Evolutionary conservation across 305 asterid species (phyloP).

Genomic region (Fraxinus velutina): DNA sequence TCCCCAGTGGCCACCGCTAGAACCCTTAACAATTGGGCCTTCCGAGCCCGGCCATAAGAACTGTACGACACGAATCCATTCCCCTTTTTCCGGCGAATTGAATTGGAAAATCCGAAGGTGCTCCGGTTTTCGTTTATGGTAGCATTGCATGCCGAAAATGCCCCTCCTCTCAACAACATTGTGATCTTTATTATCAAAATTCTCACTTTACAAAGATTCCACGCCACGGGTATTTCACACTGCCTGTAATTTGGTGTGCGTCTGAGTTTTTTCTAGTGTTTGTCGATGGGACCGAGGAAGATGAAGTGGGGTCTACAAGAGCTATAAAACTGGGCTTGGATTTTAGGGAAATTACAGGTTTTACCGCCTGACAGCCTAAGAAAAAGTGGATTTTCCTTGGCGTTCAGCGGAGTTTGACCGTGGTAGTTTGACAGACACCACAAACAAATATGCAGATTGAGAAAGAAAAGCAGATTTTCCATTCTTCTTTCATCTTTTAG

Average conservation of each 20-base stretch:
- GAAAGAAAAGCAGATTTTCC: background rate
- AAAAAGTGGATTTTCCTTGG: background rate
- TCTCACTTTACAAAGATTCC: background rate
- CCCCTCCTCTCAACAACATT: slow-evolving; percentile 8
- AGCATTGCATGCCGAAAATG: background rate
- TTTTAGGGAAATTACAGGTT: slow-evolving; percentile 9
- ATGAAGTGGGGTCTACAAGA: background rate
- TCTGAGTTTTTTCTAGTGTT: background rate
- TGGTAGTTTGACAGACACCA: background rate
- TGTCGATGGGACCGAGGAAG: slow-evolving; percentile 1
- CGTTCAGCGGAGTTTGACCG: background rate
- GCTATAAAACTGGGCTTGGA: background rate
- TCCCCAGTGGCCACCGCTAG: slow-evolving; percentile 57
- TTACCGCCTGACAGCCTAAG: background rate
- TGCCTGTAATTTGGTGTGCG: background rate
- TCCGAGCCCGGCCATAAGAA: slow-evolving; percentile 9
- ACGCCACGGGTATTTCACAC: background rate
- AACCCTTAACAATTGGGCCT: slow-evolving; percentile 27
- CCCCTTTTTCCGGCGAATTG: slow-evolving; percentile 19
- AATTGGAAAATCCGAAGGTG: background rate
- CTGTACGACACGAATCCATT: slow-evolving; percentile 7
- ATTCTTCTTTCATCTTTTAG: background rate
- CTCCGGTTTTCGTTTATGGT: background rate
- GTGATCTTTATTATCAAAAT: background rate
- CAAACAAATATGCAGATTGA: background rate